Evolutionary conservation across 2,329 filamentous ascomycete genomes (phyloP), one percentile per base, ranked within the genome.

Genomic region (Microdochium nivale): DNA sequence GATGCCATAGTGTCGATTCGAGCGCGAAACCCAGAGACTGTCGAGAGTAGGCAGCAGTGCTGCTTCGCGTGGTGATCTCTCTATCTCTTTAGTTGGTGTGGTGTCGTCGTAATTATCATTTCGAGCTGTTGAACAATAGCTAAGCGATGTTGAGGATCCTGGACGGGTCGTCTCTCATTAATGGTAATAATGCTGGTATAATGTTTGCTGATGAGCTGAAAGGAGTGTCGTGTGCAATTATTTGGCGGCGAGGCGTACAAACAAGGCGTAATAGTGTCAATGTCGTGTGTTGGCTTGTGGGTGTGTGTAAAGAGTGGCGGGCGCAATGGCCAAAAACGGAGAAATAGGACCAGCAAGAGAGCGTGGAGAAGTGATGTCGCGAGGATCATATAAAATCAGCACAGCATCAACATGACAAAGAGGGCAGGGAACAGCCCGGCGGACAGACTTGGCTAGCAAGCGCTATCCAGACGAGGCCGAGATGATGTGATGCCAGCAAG

Each of bases 1-100:
- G 64, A 62, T 58, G 64, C 63, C 64, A 66, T 66, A 54, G 58
- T 67, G 56, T 59, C 40, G 40, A 16, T 21, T 7, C 9, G 7
- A 7, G 40, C 11, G 10, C 35, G 11, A 40, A 11, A n/a, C 35
- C 35, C 35, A 40, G n/a, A 40, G 35, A 9, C 35, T n/a, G 35
- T 7, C n/a, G n/a, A n/a, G 9, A n/a, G 7, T 40, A 7, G 35
- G 9, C 16, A n/a, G 10, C 19, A 44, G 21, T 44, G 14, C n/a
- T 11, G 14, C 10, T 10, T 13, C 9, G 40, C 8, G 5, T 44
- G 21, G 5, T 44, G 40, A 13, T 44, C 40, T 44, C 16, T 11
- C 21, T 16, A 23, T 8, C 19, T 40, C 5, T 8, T 3, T 21
- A 19, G 5, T 23, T 44, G 3, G 4, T 3, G 9, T 44, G 40